These are phyloP conservation scores for Diutina rugosa DNA, from an alignment of 1,139 yeast genomes.

Conservation along the genomic window DNA sequence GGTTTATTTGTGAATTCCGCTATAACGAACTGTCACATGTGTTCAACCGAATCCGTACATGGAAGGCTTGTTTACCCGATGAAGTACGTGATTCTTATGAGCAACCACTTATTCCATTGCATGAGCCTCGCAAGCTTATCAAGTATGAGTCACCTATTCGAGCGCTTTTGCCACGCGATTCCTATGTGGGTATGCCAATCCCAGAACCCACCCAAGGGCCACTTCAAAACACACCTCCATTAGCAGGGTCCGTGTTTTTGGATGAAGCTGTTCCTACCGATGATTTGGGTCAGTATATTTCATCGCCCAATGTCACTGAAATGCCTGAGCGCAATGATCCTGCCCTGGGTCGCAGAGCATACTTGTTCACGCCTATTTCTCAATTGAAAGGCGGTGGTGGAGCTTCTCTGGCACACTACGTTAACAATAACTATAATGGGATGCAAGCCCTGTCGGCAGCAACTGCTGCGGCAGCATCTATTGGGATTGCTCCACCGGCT, in stretches of 20 bases:
- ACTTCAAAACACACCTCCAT: conserved; percentile 70
- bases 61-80: conserved; percentile 98
- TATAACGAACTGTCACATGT: conserved; percentile 84
- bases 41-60: conserved; percentile 89
- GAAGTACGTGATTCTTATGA: conserved; percentile 73
- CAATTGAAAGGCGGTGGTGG: conserved; percentile 19
- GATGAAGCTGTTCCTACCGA: conserved; percentile 67
- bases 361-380: conserved; percentile 33
- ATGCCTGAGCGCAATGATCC: conserved; percentile 44
- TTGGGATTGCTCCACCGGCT: neutral
- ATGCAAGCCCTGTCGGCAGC: neutral
- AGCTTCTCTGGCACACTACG: neutral
- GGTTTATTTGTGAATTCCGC: conserved; percentile 90
- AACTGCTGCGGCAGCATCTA: neutral
- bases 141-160: conserved; percentile 77
- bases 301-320: conserved; percentile 25
- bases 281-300: conserved; percentile 62
- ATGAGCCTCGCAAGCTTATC: conserved; percentile 51
- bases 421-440: neutral
- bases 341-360: conserved; percentile 24
- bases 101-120: conserved; percentile 49
- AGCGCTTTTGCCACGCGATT: conserved; percentile 60
- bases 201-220: conserved; percentile 79
- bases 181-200: conserved; percentile 57
- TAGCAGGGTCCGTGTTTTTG: conserved; percentile 79